These are phyloP conservation scores for Penicillium sp. DNA, from an alignment of 2,329 filamentous ascomycete genomes.

Conservation along the genomic window DNA sequence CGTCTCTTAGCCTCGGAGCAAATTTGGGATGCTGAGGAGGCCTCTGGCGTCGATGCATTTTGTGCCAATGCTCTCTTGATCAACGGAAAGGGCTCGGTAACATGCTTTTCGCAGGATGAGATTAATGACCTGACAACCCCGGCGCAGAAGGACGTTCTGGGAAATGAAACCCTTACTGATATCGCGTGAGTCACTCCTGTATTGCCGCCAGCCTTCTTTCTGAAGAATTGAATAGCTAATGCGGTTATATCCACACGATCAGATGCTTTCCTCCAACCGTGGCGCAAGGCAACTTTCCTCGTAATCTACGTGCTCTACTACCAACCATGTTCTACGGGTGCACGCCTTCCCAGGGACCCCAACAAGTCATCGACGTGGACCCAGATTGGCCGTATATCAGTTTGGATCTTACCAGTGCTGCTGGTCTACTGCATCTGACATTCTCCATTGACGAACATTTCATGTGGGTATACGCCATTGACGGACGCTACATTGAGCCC, in stretches of 20 bases:
- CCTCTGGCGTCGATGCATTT: conserved; percentile 48
- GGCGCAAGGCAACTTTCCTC: conserved; percentile 27
- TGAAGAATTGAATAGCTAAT: neutral
- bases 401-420: conserved; percentile 47
- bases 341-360: conserved; percentile 32
- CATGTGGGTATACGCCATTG: conserved; percentile 54
- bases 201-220: neutral
- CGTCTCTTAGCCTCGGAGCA: conserved; percentile 60
- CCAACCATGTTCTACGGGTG: conserved; percentile 35
- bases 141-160: conserved; percentile 22
- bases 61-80: conserved; percentile 68
- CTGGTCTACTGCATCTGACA: conserved; percentile 39
- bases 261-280: conserved; percentile 37
- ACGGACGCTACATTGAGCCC: conserved; percentile 53
- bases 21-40: conserved; percentile 41
- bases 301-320: conserved; percentile 28
- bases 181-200: conserved; percentile 31
- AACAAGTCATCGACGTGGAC: conserved; percentile 42
- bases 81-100: conserved; percentile 60
- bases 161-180: conserved; percentile 35
- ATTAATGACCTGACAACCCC: conserved; percentile 44
- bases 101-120: conserved; percentile 31
- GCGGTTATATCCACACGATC: too few species aligned
- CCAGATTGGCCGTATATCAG: conserved; percentile 43
- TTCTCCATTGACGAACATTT: conserved; percentile 55